These are phyloP conservation scores for Cryoendolithus antarcticus DNA, from an alignment of 2,329 filamentous ascomycete species.

Conservation along the genomic window DNA sequence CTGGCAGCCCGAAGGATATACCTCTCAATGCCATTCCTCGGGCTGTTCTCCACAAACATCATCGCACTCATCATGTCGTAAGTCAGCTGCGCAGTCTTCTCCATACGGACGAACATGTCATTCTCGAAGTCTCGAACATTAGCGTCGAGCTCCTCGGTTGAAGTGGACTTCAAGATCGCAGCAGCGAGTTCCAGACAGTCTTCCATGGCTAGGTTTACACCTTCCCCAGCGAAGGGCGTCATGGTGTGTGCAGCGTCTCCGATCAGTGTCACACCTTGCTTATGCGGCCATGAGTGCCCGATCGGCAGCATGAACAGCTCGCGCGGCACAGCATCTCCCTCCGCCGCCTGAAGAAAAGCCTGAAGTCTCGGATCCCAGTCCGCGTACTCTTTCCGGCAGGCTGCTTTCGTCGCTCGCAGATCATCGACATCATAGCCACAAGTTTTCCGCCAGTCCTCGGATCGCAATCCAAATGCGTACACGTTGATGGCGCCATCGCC, in stretches of 20 bases:
- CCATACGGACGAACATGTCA: conserved; percentile 26
- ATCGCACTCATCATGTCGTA: conserved; percentile 36
- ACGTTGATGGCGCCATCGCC: conserved; percentile 23
- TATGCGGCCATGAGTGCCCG: conserved; percentile 26
- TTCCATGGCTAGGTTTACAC: conserved; percentile 27
- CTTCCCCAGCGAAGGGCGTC: conserved; percentile 21
- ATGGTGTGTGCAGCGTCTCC: conserved; percentile 32
- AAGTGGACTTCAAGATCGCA: conserved; percentile 19
- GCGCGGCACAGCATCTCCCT: conserved; percentile 14
- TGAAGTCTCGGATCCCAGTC: conserved; percentile 22
- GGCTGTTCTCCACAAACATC: conserved; percentile 37
- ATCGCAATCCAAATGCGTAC: conserved; percentile 12
- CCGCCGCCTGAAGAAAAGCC: conserved; percentile 16
- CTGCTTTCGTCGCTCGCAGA: conserved; percentile 9
- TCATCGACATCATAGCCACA: conserved; percentile 15
- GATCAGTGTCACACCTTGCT: conserved; percentile 26
- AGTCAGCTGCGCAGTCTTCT: conserved; percentile 22
- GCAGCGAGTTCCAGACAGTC: conserved; percentile 24
- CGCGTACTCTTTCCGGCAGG: conserved; percentile 13
- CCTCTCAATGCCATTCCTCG: conserved; percentile 31
- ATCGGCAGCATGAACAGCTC: conserved; percentile 29
- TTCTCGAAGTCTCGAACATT: conserved; percentile 23
- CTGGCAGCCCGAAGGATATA: conserved; percentile 16
- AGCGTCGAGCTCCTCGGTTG: conserved; percentile 14
- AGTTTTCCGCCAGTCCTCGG: conserved; percentile 16